Evolutionary conservation across 2,329 filamentous ascomycete genomes (phyloP), one percentile per base, ranked within the genome.

Genomic region (Chaetothyriales sp.): DNA sequence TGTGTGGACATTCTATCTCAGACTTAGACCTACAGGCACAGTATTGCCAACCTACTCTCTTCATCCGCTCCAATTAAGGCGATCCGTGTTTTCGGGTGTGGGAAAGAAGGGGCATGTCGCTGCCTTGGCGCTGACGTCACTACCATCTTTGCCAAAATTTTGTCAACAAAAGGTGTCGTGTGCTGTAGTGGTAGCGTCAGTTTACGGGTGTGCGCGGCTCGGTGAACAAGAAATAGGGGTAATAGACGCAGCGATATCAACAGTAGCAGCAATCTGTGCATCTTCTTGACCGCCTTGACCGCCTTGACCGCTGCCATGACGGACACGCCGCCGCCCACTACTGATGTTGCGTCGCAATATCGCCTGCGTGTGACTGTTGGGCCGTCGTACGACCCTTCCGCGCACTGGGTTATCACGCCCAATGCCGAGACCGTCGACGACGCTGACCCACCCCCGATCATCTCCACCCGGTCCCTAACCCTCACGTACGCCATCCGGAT

Each of bases 301-400:
- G n/a, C n/a, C n/a, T n/a, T n/a, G n/a, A n/a, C n/a, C n/a, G n/a
- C n/a, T n/a, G n/a, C 47, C 19, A 19, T 28, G 20, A 53, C 19
- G 8, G 45, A 47, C 45, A 44, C 43, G 7, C 43, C 18, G 43
- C 43, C 43, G n/a, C n/a, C n/a, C n/a, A n/a, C n/a, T 12, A 25
- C 20, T 25, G 45, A 18, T 25, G 45, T 18, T 15, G 45, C 26
- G 51, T 47, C 32, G 15, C 47, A 56, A 58, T 95, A 92, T 66
- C 76, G 86, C 48, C 75, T 96, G 55, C 79, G 78, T 58, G 82
- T 95, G 50, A 93, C 87, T 0, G 86, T 86, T 1, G 90, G 90
- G 2, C 74, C 84, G 1, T 72, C 73, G 56, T 94, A 95, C 68
- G 79, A 92, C 63, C 67, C 74, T 32, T 67, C 73, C n/a, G 76